Conservation (phyloP, 1,284 basidiomycete genomes). For the Cystobasidium sp. region DNA sequence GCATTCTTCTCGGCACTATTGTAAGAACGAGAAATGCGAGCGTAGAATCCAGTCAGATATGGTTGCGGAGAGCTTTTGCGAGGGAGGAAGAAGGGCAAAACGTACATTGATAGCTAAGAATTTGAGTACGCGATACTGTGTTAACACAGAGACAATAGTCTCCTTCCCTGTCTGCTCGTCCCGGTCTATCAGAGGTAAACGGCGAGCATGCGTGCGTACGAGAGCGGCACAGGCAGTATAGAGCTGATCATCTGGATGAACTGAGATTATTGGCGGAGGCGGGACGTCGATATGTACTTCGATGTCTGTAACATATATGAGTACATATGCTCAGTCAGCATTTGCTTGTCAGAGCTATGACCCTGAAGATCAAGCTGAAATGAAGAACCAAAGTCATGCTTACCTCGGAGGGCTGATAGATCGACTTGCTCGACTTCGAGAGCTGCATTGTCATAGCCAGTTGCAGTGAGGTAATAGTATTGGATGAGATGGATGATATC, state of each 20-base stretch:
- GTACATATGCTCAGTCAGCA: conserved; percentile 1
- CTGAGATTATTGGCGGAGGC: conserved; percentile 84
- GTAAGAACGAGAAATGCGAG: conserved; percentile 49
- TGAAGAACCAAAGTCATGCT: conserved; percentile 49
- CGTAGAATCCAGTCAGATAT: not conserved
- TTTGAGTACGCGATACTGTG: conserved; percentile 96
- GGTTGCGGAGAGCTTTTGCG: conserved; percentile 31
- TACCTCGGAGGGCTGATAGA: conserved; percentile 83
- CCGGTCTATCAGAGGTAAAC: conserved; percentile 88
- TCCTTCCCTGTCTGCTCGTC: conserved; percentile 94
- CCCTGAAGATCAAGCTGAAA: conserved; percentile 1
- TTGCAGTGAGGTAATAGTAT: conserved; percentile 83
- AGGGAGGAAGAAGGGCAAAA: conserved; percentile 41
- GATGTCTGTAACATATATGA: conserved; percentile 69
- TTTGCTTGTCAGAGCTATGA: not conserved
- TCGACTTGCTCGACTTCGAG: conserved; percentile 94
- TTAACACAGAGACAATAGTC: conserved; percentile 92
- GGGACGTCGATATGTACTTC: conserved; percentile 90
- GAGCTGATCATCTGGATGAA: conserved; percentile 84
- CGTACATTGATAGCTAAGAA: conserved; percentile 95
- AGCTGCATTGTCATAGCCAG: conserved; percentile 83
- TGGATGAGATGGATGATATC: conserved; percentile 97
- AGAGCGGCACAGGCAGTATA: conserved; percentile 89
- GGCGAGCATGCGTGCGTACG: conserved; percentile 92
- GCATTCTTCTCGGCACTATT: conserved; percentile 71